phyloP scores from a whole-genome alignment of 495 filamentous ascomycete species.

The Aspergillus bertholletiae region DNA sequence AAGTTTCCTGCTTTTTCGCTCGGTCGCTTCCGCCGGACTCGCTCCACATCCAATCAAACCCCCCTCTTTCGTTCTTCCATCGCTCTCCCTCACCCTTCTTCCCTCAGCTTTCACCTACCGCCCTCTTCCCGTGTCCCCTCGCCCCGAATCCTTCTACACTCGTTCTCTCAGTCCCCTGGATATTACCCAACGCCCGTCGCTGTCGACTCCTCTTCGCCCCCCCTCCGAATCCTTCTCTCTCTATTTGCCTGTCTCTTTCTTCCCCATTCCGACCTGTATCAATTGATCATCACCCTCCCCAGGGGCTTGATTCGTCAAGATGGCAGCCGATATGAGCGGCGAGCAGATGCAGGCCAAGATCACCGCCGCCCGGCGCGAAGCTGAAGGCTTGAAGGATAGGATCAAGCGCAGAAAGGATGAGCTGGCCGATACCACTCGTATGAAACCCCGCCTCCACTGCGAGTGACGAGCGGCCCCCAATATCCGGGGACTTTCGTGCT shows the following conservation, averaged over 20 bases:
- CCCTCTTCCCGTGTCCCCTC: conserved; percentile 16
- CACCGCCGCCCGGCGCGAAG: conserved; percentile 93
- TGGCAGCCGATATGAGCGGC: conserved; percentile 62
- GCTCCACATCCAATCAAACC: conserved; percentile 24
- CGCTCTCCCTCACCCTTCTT: conserved; percentile 15
- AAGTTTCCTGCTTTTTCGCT: conserved; percentile 22
- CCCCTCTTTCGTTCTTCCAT: conserved; percentile 7
- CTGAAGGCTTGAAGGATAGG: conserved; percentile 94
- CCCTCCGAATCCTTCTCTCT: conserved; percentile 11
- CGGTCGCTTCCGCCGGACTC: conserved; percentile 25
- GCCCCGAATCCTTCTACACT: conserved; percentile 3
- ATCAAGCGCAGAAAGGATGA: conserved; percentile 99
- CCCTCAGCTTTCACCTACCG: conserved; percentile 8
- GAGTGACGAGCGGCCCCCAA: neutral
- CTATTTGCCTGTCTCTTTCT: conserved; percentile 1
- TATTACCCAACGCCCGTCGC: conserved; percentile 17
- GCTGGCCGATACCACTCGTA: conserved; percentile 93
- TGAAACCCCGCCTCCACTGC: conserved; percentile 38
- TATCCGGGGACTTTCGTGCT: neutral
- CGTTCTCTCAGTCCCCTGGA: conserved; percentile 21
- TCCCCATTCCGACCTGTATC: conserved; percentile 13
- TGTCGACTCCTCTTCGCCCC: conserved; percentile 20
- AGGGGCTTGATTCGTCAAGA: conserved; percentile 33
- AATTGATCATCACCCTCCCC: conserved; percentile 19
- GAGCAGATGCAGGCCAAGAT: conserved; percentile 85